phyloP scores from a whole-genome alignment of 257 asterid species.

The Knoxia roxburghii region DNA sequence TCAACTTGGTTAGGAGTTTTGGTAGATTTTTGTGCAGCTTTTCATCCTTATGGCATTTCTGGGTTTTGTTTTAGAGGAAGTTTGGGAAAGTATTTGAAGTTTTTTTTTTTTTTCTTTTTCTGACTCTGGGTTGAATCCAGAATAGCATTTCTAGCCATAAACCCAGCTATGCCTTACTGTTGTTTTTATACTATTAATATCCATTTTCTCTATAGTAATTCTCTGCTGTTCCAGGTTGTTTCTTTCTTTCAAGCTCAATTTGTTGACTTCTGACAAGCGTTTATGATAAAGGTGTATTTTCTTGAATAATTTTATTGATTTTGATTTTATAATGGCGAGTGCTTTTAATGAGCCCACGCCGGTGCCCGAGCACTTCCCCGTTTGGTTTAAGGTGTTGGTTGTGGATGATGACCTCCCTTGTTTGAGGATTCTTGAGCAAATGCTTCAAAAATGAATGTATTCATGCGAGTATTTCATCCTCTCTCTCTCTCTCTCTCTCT shows the following conservation, averaged over 20 bases:
- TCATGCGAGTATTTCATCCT: conserved; percentile 29
- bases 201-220: neutral
- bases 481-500: no score
- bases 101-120: no score
- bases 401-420: conserved; percentile 71
- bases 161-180: neutral
- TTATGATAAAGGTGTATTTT: neutral
- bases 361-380: conserved; percentile 63
- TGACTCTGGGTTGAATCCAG: no score
- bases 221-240: neutral
- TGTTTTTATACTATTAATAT: neutral
- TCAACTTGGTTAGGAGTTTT: no score
- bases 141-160: no score
- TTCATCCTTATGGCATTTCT: no score
- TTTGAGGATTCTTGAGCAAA: conserved; percentile 58
- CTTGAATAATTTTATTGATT: neutral
- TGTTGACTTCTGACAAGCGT: neutral
- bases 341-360: conserved; percentile 12
- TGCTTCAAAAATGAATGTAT: conserved; percentile 75
- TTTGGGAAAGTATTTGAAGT: no score
- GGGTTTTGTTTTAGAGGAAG: no score
- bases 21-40: no score
- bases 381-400: conserved; percentile 67
- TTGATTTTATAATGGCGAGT: neutral
- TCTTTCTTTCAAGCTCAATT: neutral